Base-by-base conservation (phyloP, 2,329 filamentous ascomycete species). In the Monosporascus sp. region DNA sequence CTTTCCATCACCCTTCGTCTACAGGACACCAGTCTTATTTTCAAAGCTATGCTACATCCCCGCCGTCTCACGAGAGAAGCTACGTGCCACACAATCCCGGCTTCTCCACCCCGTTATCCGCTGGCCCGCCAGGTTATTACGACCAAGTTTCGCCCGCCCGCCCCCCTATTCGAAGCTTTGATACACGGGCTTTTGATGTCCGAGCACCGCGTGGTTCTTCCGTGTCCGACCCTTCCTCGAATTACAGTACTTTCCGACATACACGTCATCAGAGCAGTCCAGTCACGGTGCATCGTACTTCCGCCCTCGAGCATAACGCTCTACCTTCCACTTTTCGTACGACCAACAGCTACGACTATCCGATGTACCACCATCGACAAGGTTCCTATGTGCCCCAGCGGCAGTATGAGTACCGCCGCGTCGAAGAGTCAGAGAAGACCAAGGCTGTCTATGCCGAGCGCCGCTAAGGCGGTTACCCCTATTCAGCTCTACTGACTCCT, bases 211-310 rank as follows among this genome's bases (percentile, higher is more conserved):
- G 49, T 50, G 8, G 49, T 15, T 49, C 51, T 48, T 50, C 46
- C 45, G 43, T 3, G 37, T 22, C 8, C 46, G 53, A 7, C 36
- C 52, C 3, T 52, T 56, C 18, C 38, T 51, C 46, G 41, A 51
- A 14, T 44, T 54, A 35, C 11, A 35, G 31, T 35, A 35, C 9
- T 35, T 35, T 35, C 2, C 59, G 61, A 41, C 67, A 70, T 51
- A 51, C 49, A 5, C 67, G 67, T 20, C 66, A 69, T 39, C 67
- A 67, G 54, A 70, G 67, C 50, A 67, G 62, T 14, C 66, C 67
- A 4, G 56, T 54, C 31, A 51, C 51, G 9, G 49, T 52, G 8
- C 55, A 55, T 55, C 49, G 50, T 46, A 53, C 51, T 9, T 45
- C 54, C 14, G 24, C 37, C 8, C n/a, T 27, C 15, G 54, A 55